A percentile compares a stretch with the other conserved stretches of the same genome.
phyloP scores from a whole-genome alignment of 306 rosid genomes.

The Albizia julibrissin region DNA sequence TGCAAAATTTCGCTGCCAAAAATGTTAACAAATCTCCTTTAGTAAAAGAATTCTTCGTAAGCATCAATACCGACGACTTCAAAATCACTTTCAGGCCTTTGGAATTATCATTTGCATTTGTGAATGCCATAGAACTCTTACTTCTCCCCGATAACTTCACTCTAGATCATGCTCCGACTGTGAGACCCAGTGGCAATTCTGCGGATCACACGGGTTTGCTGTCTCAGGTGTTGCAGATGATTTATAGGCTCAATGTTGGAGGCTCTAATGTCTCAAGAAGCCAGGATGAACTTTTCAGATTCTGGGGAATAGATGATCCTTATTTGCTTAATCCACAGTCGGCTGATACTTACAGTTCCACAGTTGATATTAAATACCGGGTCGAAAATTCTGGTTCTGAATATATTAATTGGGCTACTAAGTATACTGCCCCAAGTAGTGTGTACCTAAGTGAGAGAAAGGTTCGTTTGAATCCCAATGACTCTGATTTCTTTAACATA shows the following conservation, averaged over 20 bases:
- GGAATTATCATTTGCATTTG: conserved; percentile 47
- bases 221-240: conserved; percentile 12
- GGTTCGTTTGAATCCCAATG: background rate
- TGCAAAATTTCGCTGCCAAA: conserved; percentile 35
- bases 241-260: conserved; percentile 36
- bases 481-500: background rate
- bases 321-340: background rate
- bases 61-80: conserved; percentile 1
- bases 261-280: background rate
- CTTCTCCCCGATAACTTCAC: conserved; percentile 30
- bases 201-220: background rate
- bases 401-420: background rate
- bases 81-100: conserved; percentile 35
- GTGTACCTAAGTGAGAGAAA: background rate
- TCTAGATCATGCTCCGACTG: background rate
- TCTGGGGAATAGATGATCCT: conserved; percentile 21
- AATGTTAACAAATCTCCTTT: conserved; percentile 8
- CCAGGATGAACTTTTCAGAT: background rate
- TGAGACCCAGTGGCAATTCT: conserved; percentile 6
- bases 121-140: conserved; percentile 60
- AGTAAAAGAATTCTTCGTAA: conserved; percentile 39
- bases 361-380: background rate
- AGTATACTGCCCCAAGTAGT: background rate
- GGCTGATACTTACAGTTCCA: background rate
- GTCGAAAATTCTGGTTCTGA: background rate